phyloP scores from a whole-genome alignment of 2,329 filamentous ascomycete species.

The Epichloe aotearoae region DNA sequence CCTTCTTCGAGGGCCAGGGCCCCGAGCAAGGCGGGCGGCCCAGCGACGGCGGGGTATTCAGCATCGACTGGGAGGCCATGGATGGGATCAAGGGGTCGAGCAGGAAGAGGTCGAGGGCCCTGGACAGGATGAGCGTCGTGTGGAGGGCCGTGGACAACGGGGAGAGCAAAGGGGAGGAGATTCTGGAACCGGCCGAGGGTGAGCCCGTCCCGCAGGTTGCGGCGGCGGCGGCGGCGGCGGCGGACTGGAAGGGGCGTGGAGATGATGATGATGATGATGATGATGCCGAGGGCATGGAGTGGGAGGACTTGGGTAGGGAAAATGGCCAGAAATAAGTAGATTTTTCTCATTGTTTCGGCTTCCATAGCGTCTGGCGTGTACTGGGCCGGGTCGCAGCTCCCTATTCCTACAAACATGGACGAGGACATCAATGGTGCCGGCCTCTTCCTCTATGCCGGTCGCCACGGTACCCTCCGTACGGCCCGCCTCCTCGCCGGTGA shows the following conservation, averaged over 20 bases:
- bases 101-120: constrained; percentile 61
- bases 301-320: constrained; percentile 17
- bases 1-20: constrained; percentile 76
- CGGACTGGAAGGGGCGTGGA: constrained; percentile 59
- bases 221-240: constrained; percentile 30
- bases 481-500: constrained; percentile 15
- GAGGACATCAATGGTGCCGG: constrained; percentile 16
- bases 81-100: constrained; percentile 89
- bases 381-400: too few relatives aligned
- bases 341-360: not conserved
- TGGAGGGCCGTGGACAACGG: constrained; percentile 46
- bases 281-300: constrained; percentile 12
- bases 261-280: constrained; percentile 9
- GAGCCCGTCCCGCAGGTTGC: constrained; percentile 57
- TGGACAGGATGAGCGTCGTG: constrained; percentile 73
- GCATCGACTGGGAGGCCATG: constrained; percentile 53
- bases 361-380: not conserved
- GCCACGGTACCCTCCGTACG: constrained; percentile 22
- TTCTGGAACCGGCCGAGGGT: constrained; percentile 50
- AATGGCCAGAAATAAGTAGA: constrained; percentile 5
- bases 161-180: constrained; percentile 16
- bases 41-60: constrained; percentile 51
- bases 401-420: not conserved
- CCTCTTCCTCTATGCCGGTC: constrained; percentile 22
- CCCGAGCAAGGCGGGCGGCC: constrained; percentile 54